Evolutionary conservation across 2,329 filamentous ascomycete species (phyloP).

Genomic region (Aspergillus sergii): DNA sequence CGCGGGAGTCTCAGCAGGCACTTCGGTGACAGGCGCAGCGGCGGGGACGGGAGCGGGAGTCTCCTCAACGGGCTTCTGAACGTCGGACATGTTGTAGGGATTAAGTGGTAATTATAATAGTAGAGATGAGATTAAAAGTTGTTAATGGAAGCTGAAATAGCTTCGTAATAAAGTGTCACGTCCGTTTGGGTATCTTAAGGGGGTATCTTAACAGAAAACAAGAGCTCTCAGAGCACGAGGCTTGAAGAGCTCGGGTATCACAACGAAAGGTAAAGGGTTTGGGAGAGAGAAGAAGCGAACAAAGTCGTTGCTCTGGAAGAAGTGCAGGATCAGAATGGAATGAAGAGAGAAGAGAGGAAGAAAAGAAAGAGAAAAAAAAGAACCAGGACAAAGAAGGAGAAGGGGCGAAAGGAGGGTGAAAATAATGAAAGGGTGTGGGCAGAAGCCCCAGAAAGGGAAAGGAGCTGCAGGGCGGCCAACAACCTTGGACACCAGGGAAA

Average conservation of each 20-base stretch:
- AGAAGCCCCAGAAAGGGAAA: conserved; percentile 21
- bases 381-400: conserved; percentile 28
- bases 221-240: conserved; percentile 32
- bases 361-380: conserved; percentile 22
- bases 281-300: conserved; percentile 21
- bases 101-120: conserved; percentile 24
- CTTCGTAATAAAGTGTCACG: conserved; percentile 20
- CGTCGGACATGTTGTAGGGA: conserved; percentile 67
- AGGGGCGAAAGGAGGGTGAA: conserved; percentile 25
- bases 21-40: conserved; percentile 40
- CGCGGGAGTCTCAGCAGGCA: conserved; percentile 42
- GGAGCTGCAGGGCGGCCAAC: conserved; percentile 27
- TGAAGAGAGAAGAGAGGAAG: conserved; percentile 23
- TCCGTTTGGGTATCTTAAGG: conserved; percentile 28
- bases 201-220: conserved; percentile 41
- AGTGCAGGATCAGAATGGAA: conserved; percentile 18
- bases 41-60: conserved; percentile 46
- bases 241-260: conserved; percentile 45
- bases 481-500: conserved; percentile 13
- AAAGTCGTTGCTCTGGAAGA: conserved; percentile 19
- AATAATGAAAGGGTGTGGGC: conserved; percentile 20
- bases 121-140: conserved; percentile 20
- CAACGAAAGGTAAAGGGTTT: conserved; percentile 30
- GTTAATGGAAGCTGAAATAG: conserved; percentile 19
- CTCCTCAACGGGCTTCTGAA: conserved; percentile 70